Conservation (phyloP, 75 land plant genomes). For the Cryptomeria japonica region DNA sequence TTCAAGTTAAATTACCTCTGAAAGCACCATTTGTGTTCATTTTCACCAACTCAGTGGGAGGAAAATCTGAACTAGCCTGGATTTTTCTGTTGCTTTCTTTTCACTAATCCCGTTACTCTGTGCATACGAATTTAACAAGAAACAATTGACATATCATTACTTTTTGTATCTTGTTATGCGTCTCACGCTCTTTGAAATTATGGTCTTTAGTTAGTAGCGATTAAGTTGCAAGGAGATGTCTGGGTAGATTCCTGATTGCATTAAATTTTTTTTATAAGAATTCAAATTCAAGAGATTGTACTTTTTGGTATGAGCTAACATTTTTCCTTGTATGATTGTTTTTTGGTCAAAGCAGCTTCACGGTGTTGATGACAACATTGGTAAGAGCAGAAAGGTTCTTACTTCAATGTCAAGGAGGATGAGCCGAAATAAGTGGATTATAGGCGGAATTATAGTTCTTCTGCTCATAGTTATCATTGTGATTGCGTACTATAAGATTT, state of each 20-base stretch:
- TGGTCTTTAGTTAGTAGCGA: not conserved
- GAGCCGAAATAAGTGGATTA: constrained; percentile 69
- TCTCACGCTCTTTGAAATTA: not conserved
- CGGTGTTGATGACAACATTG: constrained; percentile 77
- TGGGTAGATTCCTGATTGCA: not conserved
- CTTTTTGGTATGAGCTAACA: not conserved
- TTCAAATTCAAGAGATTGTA: not conserved
- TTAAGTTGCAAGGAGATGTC: not conserved
- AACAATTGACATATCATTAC: not conserved
- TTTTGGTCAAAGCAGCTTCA: constrained; percentile 45
- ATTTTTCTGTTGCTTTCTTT: not conserved
- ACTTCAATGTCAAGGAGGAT: constrained; percentile 65
- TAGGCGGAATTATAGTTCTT: constrained; percentile 45
- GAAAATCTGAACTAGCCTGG: not conserved
- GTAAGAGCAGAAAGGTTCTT: constrained; percentile 62
- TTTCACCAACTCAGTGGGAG: not conserved
- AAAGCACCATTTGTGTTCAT: not conserved
- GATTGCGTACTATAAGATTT: constrained; percentile 47
- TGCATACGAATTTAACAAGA: not conserved
- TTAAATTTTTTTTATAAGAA: not conserved
- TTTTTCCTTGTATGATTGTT: not conserved
- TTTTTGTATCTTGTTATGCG: not conserved
- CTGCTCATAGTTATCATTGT: constrained; percentile 50
- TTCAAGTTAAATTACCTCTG: not conserved
- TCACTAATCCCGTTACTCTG: not conserved